Evolutionary conservation across 1,284 basidiomycete genomes (phyloP), one percentile per base, ranked within the genome.

Genomic region (Leccinum pachyderme): DNA sequence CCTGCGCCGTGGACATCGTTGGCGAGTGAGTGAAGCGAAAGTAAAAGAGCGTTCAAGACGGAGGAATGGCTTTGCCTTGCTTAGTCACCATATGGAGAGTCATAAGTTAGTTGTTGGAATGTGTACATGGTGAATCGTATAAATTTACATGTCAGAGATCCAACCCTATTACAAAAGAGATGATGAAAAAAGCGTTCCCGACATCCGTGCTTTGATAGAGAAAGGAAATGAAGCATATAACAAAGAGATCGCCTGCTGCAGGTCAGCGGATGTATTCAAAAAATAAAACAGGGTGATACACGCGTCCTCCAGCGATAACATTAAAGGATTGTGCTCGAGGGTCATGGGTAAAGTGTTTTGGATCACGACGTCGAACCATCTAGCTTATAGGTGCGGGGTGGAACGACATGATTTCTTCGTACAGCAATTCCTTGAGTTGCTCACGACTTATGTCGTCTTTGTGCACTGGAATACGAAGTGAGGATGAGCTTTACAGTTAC

Each of bases 401-500:
- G 81, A 94, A 94, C 41, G 84, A 81, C 81, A 91, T 88, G 68
- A 88, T 87, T 72, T 88, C 86, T 49, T 87, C 83, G 68, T 84
- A 88, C 29, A 83, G 67, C 35, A 83, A 69, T 60, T 83, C 81
- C 64, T 89, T 90, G 54, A 91, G 77, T 67, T 89, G 84, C 54
- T 89, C 93, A 41, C 92, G 82, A 65, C 88, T 92, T 74, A 95
- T 94, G 63, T 93, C 91, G 61, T 96, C 94, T 77, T 96, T 95
- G 77, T 93, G 88, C 57, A 93, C 89, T 91, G 68, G 52, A 4
- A 5, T 12, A 25, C 28, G 3, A 45, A n/a, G 55, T 57, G 22
- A 52, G 12, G n/a, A 49, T 18, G 22, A 2, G 6, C 25, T 12
- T n/a, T n/a, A n/a, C 13, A 28, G 22, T 7, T 24, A 7, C 15